Base-by-base conservation (phyloP, 768 basidiomycete species). In the Hemileccinum rubropunctum region DNA sequence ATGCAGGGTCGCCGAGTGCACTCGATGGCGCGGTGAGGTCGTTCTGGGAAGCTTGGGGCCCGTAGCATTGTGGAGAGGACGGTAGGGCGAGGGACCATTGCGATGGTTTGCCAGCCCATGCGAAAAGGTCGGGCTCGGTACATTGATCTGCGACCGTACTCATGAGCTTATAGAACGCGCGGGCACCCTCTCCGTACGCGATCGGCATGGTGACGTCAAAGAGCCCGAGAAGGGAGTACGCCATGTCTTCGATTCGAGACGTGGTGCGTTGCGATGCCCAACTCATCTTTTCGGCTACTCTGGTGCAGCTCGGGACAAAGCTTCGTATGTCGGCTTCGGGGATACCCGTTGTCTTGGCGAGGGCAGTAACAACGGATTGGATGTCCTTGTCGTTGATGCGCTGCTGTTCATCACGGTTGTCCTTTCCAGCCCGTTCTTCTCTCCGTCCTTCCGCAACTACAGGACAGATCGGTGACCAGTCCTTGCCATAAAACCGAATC, bases 301-400 rank as follows among this genome's bases (percentile, higher is more conserved):
- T 36, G 26, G 52, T 54, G 30, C 57, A 63, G 3, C 52, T 14
- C 6, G 56, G 62, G 44, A 45, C 45, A 27, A 64, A 63, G 35
- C 18, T 47, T n/a, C 57, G 54, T 44, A 64, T 42, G 47, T 64
- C 59, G 15, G 43, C 14, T 39, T 62, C 57, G 6, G 52, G 56
- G 10, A 64, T 63, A n/a, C 51, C 47, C 1, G 62, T 64, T 20
- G 38, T 57, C 42, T 41, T 57, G 47, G 43, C 20, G 43, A 64
- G 32, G 37, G 57, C 33, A 27, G 48, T 37, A 23, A 63, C 4
- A 34, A 59, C 43, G 3, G 52, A 47, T 6, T 54, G 52, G 23
- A 56, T 64, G 28, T 50, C 59, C 42, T 58, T 63, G 54, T 63
- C 62, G 18, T 64, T 61, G 50, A 56, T 15, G 14, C 51, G 61